phyloP scores from a whole-genome alignment of 2,329 filamentous ascomycete species.

The Elsinoe fawcettii region DNA sequence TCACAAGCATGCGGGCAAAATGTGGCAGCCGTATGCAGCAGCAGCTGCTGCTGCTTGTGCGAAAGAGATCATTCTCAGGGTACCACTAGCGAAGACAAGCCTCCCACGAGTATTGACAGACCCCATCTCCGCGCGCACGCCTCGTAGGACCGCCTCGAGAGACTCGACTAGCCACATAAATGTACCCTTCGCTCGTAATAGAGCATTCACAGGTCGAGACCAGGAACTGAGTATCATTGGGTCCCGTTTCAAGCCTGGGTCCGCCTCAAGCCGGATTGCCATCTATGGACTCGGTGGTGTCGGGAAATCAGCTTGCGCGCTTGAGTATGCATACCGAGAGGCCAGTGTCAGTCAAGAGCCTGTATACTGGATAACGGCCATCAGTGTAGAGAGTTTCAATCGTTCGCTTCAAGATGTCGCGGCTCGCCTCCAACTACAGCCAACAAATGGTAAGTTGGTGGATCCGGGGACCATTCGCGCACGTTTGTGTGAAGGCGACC shows the following conservation, averaged over 20 bases:
- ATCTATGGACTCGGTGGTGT: not conserved
- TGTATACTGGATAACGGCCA: not conserved
- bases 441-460: not conserved
- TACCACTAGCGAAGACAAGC: not conserved
- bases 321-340: not conserved
- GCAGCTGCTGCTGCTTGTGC: conserved; percentile 4
- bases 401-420: not conserved
- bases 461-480: not conserved
- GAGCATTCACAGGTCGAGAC: not conserved
- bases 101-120: no score
- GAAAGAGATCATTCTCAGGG: not conserved
- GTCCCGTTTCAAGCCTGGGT: not conserved
- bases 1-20: conserved; percentile 15
- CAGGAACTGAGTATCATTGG: not conserved
- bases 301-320: not conserved
- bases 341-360: not conserved
- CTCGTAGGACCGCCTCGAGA: not conserved
- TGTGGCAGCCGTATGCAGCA: conserved; percentile 14
- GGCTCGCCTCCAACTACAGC: not conserved
- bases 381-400: not conserved
- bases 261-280: not conserved
- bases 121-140: no score
- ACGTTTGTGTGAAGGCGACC: not conserved
- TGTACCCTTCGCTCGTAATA: not conserved
- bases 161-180: not conserved